Evolutionary conservation across 2,329 filamentous ascomycete genomes (phyloP), one percentile per base, ranked within the genome.

Genomic region (Paraconiothyrium brasiliense): DNA sequence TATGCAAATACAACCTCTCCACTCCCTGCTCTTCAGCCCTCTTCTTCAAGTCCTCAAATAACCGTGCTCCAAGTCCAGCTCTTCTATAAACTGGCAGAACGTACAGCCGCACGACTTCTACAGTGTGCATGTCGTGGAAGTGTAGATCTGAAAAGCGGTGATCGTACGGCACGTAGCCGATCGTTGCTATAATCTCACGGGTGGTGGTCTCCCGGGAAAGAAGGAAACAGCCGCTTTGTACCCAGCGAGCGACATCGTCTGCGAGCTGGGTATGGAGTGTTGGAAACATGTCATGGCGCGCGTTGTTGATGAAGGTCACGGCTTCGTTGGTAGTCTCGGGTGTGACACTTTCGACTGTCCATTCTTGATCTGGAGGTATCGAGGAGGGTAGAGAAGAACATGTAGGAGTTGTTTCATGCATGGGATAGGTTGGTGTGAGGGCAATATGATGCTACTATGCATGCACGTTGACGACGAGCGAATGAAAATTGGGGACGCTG

Each of bases 241-340:
- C 20, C 30, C 27, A 50, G 48, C 48, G 48, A 16, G 30, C 27
- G 30, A 50, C 32, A 20, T 50, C 48, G 13, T 35, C 48, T 22
- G 27, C 3, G 32, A 50, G 48, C 30, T 35, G 48, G 30, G 30
- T 35, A 16, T 52, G 32, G 10, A 52, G 20, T 9, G 34, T 52
- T 1, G 49, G 49, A 22, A 52, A 52, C 49, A 41, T 51, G 6
- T 52, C 49, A 20, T 52, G 49, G 3, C 49, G 49, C 10, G 49
- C 48, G 30, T 34, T 50, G 32, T 35, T 35, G 30, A 50, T 50
- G 48, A 50, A 50, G 8, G 48, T 32, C 1, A 35, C 32, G 27
- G 20, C 49, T 39, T 52, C 34, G 20, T 52, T 11, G n/a, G 39
- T 34, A 4, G 9, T 41, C 22, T 9, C 20, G n/a, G 34, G 27